A percentile compares a stretch with the other conserved stretches of the same genome.
These are phyloP conservation scores for Hypoxylon sp. DNA, from an alignment of 2,329 filamentous ascomycete genomes.

Conservation along the genomic window DNA sequence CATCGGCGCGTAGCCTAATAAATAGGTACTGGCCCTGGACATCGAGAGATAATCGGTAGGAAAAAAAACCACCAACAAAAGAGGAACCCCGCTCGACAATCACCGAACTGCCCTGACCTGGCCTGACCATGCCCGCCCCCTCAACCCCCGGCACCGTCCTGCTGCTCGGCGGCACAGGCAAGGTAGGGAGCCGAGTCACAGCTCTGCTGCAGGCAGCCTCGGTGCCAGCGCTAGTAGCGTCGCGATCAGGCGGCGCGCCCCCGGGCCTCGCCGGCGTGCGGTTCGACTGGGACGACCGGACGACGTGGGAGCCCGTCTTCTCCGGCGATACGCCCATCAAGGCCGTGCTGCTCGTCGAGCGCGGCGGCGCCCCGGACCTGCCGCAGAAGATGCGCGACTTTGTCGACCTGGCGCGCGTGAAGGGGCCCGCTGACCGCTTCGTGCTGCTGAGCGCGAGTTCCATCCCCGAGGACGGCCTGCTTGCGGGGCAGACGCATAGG, in stretches of 20 bases:
- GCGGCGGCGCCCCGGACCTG: conserved; percentile 46
- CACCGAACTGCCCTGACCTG: no score
- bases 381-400: conserved; percentile 50
- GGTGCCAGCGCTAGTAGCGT: conserved; percentile 49
- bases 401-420: conserved; percentile 50
- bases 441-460: conserved; percentile 53
- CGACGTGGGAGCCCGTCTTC: conserved; percentile 51
- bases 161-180: conserved; percentile 56
- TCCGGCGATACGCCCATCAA: conserved; percentile 38
- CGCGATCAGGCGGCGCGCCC: conserved; percentile 44
- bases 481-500: conserved; percentile 49
- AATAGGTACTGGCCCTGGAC: no score
- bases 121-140: conserved; percentile 18
- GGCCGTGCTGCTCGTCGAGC: conserved; percentile 53
- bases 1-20: no score
- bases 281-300: conserved; percentile 56
- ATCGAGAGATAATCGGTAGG: no score
- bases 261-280: conserved; percentile 38
- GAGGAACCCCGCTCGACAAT: not conserved
- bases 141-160: conserved; percentile 43
- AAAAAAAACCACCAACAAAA: not conserved
- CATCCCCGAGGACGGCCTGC: conserved; percentile 47
- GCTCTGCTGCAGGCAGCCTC: conserved; percentile 44
- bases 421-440: conserved; percentile 53
- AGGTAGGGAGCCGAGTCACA: conserved; percentile 52